These are phyloP conservation scores for Phaeoacremonium minimum DNA, from an alignment of 2,329 filamentous ascomycete species.

Conservation along the genomic window DNA sequence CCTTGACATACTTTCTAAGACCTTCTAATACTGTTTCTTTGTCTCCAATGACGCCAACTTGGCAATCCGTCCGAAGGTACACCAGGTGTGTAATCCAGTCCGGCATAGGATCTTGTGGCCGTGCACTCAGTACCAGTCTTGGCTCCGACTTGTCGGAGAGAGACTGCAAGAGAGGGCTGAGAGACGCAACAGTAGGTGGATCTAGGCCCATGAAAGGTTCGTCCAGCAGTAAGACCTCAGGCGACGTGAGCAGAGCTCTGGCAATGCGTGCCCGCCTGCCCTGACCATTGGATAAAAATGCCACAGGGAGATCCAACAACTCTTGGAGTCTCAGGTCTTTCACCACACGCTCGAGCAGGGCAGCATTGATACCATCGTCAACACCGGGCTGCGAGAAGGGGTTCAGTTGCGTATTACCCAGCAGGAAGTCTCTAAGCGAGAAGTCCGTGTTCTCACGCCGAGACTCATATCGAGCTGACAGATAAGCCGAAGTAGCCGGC, in stretches of 20 bases:
- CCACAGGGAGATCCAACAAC: conserved; percentile 75
- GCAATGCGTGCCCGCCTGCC: conserved; percentile 83
- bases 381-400: conserved; percentile 51
- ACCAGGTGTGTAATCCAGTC: conserved; percentile 87
- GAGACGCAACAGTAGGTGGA: conserved; percentile 68
- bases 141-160: conserved; percentile 65
- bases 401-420: conserved; percentile 80
- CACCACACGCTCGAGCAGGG: conserved; percentile 59
- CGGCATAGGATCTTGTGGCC: conserved; percentile 83
- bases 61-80: conserved; percentile 63
- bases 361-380: conserved; percentile 41
- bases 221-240: conserved; percentile 81
- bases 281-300: conserved; percentile 91
- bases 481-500: conserved; percentile 66
- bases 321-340: conserved; percentile 63
- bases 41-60: conserved; percentile 60
- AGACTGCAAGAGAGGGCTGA: conserved; percentile 67
- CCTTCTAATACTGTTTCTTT: conserved; percentile 58
- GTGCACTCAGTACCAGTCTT: conserved; percentile 69
- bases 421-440: conserved; percentile 74
- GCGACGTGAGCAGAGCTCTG: conserved; percentile 72
- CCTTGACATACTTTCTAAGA: conserved; percentile 42
- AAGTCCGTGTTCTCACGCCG: conserved; percentile 83
- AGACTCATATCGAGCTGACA: conserved; percentile 89
- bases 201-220: conserved; percentile 97